Base-by-base conservation (phyloP, 1,139 yeast genomes). In the Ogataea hybrid region DNA sequence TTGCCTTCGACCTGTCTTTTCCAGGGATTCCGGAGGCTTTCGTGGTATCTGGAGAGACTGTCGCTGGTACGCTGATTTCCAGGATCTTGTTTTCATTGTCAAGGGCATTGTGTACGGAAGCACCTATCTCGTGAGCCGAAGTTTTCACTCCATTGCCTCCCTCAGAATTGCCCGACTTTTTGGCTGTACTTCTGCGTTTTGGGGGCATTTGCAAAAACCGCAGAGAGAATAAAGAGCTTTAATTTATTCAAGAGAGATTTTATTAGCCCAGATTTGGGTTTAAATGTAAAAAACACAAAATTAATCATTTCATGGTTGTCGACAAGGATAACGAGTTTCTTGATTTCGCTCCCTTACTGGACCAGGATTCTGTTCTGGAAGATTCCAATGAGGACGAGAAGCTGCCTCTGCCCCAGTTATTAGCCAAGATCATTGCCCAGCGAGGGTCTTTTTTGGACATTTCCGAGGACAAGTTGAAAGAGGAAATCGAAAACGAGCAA, bases 371-470 rank as follows among this genome's bases (percentile, higher is more conserved):
- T 4, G 29, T 28, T 27, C n/a, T 35, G 11, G 23, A 32, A 7
- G 15, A 27, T 23, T 7, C 20, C 9, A 11, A 32, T 23, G 50
- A 49, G 30, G 54, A 51, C 34, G 38, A 35, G 5, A 18, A 41
- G 22, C 43, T 53, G 15, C 47, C 51, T 2, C 33, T 56, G 25
- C 28, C 54, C 2, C 49, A 50, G 28, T 32, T 56, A 21, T 50
- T 56, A 16, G 55, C 51, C n/a, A 46, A 46, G 25, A 56, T 54
- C n/a, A 49, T 56, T 11, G 39, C 39, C 5, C 54, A 56, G 32
- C 36, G 53, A 23, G 61, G 61, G 7, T 47, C 58, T 7, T 56
- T 56, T 34, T 20, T 45, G 28, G 49, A 51, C 31, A 35, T 56
- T 9, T 51, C 57, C n/a, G 61, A 56, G 37, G 51, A 50, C 9